Conservation (phyloP, 768 basidiomycete genomes). For the Boletus tylopilopsis region DNA sequence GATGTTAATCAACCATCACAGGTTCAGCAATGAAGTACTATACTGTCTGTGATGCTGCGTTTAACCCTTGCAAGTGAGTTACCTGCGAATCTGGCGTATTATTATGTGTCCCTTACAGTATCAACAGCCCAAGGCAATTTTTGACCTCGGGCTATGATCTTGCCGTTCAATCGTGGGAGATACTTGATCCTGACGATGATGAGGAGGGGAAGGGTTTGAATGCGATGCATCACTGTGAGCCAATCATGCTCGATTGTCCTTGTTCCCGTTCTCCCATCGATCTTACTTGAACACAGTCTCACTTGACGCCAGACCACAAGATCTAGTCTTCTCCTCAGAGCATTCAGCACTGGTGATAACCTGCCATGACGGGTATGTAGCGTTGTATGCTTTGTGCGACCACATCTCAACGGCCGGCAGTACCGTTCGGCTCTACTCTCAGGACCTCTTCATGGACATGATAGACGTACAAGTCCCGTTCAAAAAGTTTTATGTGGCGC, state of each 20-base stretch:
- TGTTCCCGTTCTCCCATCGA: constrained; percentile 1
- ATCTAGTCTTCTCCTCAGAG: constrained; percentile 44
- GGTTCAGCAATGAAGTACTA: constrained; percentile 42
- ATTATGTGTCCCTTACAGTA: constrained; percentile 5
- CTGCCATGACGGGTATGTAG: constrained; percentile 28
- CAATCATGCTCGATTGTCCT: neutral
- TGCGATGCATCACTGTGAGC: constrained; percentile 17
- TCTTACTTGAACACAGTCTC: constrained; percentile 12
- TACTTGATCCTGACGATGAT: constrained; percentile 21
- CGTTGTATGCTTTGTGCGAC: neutral
- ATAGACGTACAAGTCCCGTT: constrained; percentile 10
- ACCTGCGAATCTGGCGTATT: neutral
- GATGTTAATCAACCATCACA: neutral
- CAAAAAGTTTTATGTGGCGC: constrained; percentile 14
- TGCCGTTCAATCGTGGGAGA: constrained; percentile 41
- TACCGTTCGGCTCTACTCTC: constrained; percentile 18
- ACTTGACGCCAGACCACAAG: constrained; percentile 35
- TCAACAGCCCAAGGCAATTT: constrained; percentile 36
- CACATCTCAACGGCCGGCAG: constrained; percentile 10
- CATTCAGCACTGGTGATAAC: constrained; percentile 36
- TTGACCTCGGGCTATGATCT: constrained; percentile 49
- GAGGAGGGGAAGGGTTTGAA: constrained; percentile 8
- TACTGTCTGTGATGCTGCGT: constrained; percentile 52
- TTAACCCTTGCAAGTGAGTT: constrained; percentile 46
- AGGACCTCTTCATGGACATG: constrained; percentile 23